Conservation (phyloP, 768 basidiomycete species). For the Coprinopsis marcescibilis region DNA sequence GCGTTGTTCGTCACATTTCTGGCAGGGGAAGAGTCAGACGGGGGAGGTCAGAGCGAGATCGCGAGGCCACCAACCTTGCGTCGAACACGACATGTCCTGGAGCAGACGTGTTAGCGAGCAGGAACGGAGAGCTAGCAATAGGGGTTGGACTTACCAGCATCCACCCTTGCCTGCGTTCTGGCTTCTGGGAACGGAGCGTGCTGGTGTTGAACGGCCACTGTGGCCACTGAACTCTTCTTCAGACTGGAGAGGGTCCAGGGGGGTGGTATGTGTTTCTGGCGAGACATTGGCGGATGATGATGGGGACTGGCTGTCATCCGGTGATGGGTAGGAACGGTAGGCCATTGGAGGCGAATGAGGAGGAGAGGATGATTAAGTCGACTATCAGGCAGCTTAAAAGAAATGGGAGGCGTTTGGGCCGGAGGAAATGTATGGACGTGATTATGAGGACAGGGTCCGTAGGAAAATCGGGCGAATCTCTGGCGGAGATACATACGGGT, state of each 20-base stretch:
- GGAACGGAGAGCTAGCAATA: slow-evolving; percentile 3
- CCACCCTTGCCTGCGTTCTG: slow-evolving; percentile 63
- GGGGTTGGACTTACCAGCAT: slow-evolving; percentile 56
- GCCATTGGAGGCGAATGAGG: slow-evolving; percentile 36
- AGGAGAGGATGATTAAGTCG: slow-evolving; percentile 17
- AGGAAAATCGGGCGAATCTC: slow-evolving; percentile 29
- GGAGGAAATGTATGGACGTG: slow-evolving; percentile 33
- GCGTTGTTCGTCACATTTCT: slow-evolving; percentile 90
- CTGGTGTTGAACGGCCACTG: slow-evolving; percentile 41
- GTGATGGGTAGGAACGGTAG: slow-evolving; percentile 41
- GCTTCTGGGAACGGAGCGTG: slow-evolving; percentile 44
- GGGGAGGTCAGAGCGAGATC: slow-evolving; percentile 9
- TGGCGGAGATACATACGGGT: slow-evolving; percentile 27
- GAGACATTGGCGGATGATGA: slow-evolving; percentile 43
- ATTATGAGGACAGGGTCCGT: slow-evolving; percentile 27
- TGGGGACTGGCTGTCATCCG: slow-evolving; percentile 44
- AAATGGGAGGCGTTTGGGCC: slow-evolving; percentile 26
- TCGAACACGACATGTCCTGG: slow-evolving; percentile 78
- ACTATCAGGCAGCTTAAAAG: slow-evolving; percentile 24
- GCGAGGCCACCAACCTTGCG: slow-evolving; percentile 54
- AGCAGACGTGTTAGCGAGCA: slow-evolving; percentile 12
- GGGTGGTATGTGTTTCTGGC: slow-evolving; percentile 32
- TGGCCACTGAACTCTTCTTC: slow-evolving; percentile 28
- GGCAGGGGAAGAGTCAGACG: slow-evolving; percentile 13
- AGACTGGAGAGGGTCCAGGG: slow-evolving; percentile 30